Base-by-base conservation (phyloP, 1,139 yeast species). In the Scheffersomyces quercinus region DNA sequence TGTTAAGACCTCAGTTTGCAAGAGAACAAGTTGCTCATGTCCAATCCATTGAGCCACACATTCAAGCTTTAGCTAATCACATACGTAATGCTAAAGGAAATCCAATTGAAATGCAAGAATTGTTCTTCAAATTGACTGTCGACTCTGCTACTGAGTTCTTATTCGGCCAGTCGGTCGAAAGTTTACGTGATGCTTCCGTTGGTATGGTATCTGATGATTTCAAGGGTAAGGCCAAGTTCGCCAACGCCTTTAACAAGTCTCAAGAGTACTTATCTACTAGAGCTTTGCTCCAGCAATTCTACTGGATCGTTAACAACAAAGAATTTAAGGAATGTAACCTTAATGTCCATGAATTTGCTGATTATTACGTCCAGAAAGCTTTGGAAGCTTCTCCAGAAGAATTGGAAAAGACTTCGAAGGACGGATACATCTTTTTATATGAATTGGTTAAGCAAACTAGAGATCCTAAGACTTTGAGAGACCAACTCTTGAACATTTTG, bases 1-100 rank as follows among this genome's bases (percentile, higher is more conserved):
- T 81, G 77, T 70, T 81, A 52, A 68, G 84, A 46, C 85, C 85
- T 1, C 83, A 79, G 58, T 81, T 81, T 59, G 69, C 78, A 16
- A 67, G 81, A 46, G 82, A 78, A 52, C 82, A 79, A 56, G 72
- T 80, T 36, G 70, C 77, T 10, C 82, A 77, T 50, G 72, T 79
- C 36, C 64, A 65, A 44, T 49, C 69, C 28, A 67, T 80, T 50
- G 82, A 77, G 52, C 70, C 69, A n/a, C 82, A 78, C 48, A 51
- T 77, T 12, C 70, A 68, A 52, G 58, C 54, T 4, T 59, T 79
- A 36, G 60, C 68, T 36, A 62, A 63, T 37, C 73, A 68, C 38
- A 50, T 77, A 35, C 48, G 51, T 28, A 57, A 56, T 37, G 39
- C 51, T 41, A 44, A 59, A 8, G 63, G 61, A 8, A 42, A 50